A percentile compares a stretch with the other conserved stretches of the same genome.
These are phyloP conservation scores for Boletus vinaceobasis DNA, from an alignment of 768 basidiomycete genomes.

Conservation along the genomic window DNA sequence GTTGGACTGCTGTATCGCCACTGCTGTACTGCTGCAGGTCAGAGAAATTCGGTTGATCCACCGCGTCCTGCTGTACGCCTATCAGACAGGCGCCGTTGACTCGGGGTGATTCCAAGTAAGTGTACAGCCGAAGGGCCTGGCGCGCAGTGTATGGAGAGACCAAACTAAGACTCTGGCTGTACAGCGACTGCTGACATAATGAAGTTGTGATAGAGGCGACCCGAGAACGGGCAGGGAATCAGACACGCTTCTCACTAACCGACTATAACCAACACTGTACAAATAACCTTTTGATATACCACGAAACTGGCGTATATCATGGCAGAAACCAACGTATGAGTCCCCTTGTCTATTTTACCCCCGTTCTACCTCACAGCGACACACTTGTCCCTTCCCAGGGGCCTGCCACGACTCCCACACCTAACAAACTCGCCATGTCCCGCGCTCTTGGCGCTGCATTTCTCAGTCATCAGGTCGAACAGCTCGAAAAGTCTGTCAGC, in stretches of 20 bases:
- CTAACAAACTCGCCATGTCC: conserved; percentile 77
- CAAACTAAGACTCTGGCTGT: no score
- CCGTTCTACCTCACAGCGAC: not conserved
- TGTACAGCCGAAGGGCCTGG: no score
- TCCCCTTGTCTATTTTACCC: no score
- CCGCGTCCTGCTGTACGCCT: no score
- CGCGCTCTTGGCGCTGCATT: conserved; percentile 85
- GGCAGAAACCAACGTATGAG: conserved; percentile 20
- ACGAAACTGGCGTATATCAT: conserved; percentile 7
- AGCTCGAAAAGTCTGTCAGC: conserved; percentile 74
- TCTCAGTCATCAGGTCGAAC: conserved; percentile 83
- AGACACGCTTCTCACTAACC: conserved; percentile 3
- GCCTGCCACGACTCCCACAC: conserved; percentile 26
- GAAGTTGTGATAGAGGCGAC: not conserved
- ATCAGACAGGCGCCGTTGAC: no score
- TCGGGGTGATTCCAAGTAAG: no score
- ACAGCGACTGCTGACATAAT: conserved; percentile 15
- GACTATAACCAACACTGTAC: not conserved
- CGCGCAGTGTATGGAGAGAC: no score
- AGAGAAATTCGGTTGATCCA: no score
- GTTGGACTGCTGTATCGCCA: no score
- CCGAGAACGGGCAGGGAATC: not conserved
- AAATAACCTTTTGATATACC: no score
- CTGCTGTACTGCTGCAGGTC: no score
- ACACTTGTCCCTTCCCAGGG: conserved; percentile 8